Evolutionary conservation across 176 grass and related monocot species (phyloP).

Genomic region (Canna indica): DNA sequence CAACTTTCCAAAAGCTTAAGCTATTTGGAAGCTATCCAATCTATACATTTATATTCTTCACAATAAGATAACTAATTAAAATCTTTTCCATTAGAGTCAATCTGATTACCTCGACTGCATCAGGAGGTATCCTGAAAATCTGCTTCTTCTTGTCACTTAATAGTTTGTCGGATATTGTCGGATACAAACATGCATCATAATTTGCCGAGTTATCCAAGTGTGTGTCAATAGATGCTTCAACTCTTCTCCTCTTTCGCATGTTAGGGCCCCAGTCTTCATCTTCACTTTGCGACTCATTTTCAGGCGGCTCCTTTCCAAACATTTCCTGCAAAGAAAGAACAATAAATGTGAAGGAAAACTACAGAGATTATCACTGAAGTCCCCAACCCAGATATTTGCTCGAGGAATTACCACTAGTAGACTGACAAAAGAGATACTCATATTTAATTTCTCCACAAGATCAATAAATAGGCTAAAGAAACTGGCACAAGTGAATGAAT

Average conservation of each 20-base stretch:
- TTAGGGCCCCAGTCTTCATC: conserved; percentile 81
- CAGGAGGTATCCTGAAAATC: conserved; percentile 77
- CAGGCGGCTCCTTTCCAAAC: conserved; percentile 58
- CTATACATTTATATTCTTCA: no score
- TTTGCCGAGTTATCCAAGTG: conserved; percentile 15
- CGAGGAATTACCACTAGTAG: conserved; percentile 4
- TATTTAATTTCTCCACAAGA: neutral
- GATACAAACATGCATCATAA: conserved; percentile 27
- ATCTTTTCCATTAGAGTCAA: neutral
- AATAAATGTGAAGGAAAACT: neutral
- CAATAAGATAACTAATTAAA: neutral
- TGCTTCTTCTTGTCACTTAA: conserved; percentile 39
- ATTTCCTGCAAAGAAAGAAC: conserved; percentile 55
- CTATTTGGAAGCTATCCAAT: no score
- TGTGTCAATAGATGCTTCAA: conserved; percentile 15
- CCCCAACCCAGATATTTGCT: neutral
- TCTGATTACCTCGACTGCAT: conserved; percentile 49
- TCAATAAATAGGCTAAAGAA: neutral
- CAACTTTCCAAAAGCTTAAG: no score
- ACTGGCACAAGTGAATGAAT: neutral
- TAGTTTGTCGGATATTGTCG: conserved; percentile 26
- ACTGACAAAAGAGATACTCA: conserved; percentile 2
- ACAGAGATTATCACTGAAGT: neutral
- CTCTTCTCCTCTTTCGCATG: conserved; percentile 60
- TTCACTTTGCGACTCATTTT: conserved; percentile 61